Conservation (phyloP, 139 green algal species). For the Desmodesmus armatus region DNA sequence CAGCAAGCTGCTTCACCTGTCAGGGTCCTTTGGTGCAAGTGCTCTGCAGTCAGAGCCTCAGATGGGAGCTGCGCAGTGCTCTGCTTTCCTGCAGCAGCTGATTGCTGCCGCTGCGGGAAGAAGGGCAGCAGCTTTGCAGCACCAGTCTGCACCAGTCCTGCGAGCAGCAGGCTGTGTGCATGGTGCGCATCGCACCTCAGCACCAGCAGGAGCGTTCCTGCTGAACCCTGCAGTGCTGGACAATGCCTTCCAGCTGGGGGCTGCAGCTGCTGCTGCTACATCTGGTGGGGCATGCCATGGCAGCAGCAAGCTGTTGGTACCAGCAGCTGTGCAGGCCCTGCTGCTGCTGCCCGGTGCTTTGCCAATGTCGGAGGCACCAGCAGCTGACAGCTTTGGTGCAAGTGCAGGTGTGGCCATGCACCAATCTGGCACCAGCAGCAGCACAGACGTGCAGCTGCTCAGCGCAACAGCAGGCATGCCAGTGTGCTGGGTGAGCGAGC, state of each 20-base stretch:
- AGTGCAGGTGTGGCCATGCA: neutral
- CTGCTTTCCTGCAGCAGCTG: constrained; percentile 6
- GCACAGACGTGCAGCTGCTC: constrained; percentile 19
- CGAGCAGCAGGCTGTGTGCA: too few species aligned
- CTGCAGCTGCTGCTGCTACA: constrained; percentile 37
- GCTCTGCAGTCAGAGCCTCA: constrained; percentile 44
- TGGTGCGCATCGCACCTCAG: neutral
- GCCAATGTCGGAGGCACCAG: neutral
- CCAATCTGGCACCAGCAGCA: constrained; percentile 18
- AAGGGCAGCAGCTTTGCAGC: neutral
- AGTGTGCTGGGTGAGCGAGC: neutral
- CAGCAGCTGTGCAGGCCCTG: constrained; percentile 13
- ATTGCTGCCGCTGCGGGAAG: neutral
- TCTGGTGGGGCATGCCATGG: neutral
- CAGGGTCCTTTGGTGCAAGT: neutral
- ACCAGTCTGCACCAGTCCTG: too few species aligned
- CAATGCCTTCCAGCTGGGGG: constrained; percentile 72
- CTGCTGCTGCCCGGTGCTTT: too few species aligned
- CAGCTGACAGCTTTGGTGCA: neutral
- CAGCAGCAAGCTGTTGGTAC: constrained; percentile 29
- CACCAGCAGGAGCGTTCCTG: neutral
- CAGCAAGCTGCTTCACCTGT: constrained; percentile 69
- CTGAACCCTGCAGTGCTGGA: constrained; percentile 73
- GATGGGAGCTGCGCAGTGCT: too few species aligned
- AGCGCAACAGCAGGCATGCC: neutral